Base-by-base conservation (phyloP, 75 land plant species). In the Larix kaempferi region DNA sequence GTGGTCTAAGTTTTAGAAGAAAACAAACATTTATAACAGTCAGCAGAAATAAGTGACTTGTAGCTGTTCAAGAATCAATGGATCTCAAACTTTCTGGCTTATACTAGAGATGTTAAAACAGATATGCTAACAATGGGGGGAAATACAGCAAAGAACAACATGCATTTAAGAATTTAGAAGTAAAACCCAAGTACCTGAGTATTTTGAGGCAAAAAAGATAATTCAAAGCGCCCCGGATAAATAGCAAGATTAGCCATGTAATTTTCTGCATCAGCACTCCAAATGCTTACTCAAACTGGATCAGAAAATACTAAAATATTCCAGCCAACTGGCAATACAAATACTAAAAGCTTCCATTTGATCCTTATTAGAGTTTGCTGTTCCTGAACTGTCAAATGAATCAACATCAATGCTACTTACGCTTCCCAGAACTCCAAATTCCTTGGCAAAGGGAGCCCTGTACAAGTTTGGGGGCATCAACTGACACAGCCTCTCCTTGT, bases 211-310 rank as follows among this genome's bases (percentile, higher is more conserved):
- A 96, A 63, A 84, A 96, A 96, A 2, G 88, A 89, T 15, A 96
- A 85, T 83, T 96, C 92, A 76, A 83, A 89, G 55, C 89, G 90
- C 44, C 92, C 98, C 16, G 99, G 98, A 79, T 94, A 96, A 49
- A 96, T 86, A 77, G 89, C 88, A 73, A 96, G 89, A 74, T 94
- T 96, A 57, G 99, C 99, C 81, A 96, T 80, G 79, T 94, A 96
- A 77, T 79, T 89, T 79, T 94, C 99, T 96, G 96, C 79, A 77
- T 75, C 55, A 72, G 27, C 59, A 58, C 37, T 41, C 56, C 54
- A 74, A 21, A 55, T 39, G 78, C 22, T 19, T 75, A 23, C 49
- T 71, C 39, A 78, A 65, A 16, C 27, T 62, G 22, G n/a, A 74
- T 74, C 23, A 12, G 41, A 41, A 69, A 69, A 37, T 7, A 21